Evolutionary conservation across 345 rosid genomes (phyloP).

Genomic region (Brassica nigra): DNA sequence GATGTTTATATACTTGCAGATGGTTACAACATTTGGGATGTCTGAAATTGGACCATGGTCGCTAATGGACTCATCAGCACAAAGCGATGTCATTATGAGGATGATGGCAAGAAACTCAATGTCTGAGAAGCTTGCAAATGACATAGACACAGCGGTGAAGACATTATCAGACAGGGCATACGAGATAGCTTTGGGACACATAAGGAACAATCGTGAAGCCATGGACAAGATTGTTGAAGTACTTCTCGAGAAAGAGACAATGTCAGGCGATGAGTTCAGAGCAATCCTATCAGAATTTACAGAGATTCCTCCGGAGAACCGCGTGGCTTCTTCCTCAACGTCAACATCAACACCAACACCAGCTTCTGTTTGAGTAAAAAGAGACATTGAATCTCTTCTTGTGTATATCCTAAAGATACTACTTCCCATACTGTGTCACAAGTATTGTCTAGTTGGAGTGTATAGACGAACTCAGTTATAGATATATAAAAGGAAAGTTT

Average conservation of each 20-base stretch:
- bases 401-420: slow-evolving; percentile 31
- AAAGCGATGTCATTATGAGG: slow-evolving; percentile 91
- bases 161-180: slow-evolving; percentile 76
- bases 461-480: neutral
- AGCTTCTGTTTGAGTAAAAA: slow-evolving; percentile 29
- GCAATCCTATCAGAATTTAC: slow-evolving; percentile 86
- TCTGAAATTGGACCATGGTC: slow-evolving; percentile 99
- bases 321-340: slow-evolving; percentile 45
- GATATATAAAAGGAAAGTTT: neutral
- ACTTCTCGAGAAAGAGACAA: slow-evolving; percentile 85
- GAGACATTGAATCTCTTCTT: neutral
- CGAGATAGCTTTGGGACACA: slow-evolving; percentile 72
- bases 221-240: slow-evolving; percentile 97
- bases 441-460: slow-evolving; percentile 22
- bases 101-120: slow-evolving; percentile 90
- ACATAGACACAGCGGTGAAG: slow-evolving; percentile 77
- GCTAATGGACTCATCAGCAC: slow-evolving; percentile 74
- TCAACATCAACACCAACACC: slow-evolving; percentile 48
- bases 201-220: slow-evolving; percentile 90
- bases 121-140: slow-evolving; percentile 96
- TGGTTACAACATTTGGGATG: slow-evolving; percentile 97
- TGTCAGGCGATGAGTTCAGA: slow-evolving; percentile 86
- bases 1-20: slow-evolving; percentile 47
- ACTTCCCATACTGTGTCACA: slow-evolving; percentile 21
- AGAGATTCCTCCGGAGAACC: slow-evolving; percentile 84